Base-by-base conservation (phyloP, 2,329 filamentous ascomycete genomes). In the Chaetomium globosum region DNA sequence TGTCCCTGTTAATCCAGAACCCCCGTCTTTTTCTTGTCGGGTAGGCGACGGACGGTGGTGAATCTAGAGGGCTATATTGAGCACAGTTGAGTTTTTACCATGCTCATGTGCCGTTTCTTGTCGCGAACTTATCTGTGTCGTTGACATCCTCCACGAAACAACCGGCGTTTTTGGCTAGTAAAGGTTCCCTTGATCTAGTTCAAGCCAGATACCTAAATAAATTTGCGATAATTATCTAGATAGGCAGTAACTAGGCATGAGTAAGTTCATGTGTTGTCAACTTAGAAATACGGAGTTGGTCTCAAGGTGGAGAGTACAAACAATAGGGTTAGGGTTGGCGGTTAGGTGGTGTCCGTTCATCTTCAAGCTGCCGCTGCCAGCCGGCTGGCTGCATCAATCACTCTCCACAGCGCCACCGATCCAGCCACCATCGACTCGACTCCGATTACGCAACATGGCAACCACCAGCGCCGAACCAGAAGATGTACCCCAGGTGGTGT, bases 401-500 rank as follows among this genome's bases (percentile, higher is more conserved):
- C 12, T n/a, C 54, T 16, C 52, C 63, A 61, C 43, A 28, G 9
- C 53, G 31, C 23, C 21, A 46, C 33, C 54, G 23, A 52, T 3
- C n/a, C n/a, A 39, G 54, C 49, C 53, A 26, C 21, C 48, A 30
- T 13, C 52, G 55, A 26, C 61, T 39, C 52, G 55, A 26, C 59
- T 33, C n/a, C 55, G 21, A 63, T 46, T 9, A 13, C 56, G 36
- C 36, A 53, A 63, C 26, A 71, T 72, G 70, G 57, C 58, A 46
- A 61, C 64, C 9, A 53, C 54, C n/a, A 55, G 53, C 26, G n/a
- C 63, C 16, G 66, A 63, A 60, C 12, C 64, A 54, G 72, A 71
- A 23, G 48, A 65, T n/a, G 67, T 72, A 54, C 75, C 77, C 13
- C 74, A 74, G 21, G 75, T 86, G 39, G 75, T 83, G 36, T 89